Base-by-base conservation (phyloP, 164 flowering plant genomes). In the Nymphaea colorata region DNA sequence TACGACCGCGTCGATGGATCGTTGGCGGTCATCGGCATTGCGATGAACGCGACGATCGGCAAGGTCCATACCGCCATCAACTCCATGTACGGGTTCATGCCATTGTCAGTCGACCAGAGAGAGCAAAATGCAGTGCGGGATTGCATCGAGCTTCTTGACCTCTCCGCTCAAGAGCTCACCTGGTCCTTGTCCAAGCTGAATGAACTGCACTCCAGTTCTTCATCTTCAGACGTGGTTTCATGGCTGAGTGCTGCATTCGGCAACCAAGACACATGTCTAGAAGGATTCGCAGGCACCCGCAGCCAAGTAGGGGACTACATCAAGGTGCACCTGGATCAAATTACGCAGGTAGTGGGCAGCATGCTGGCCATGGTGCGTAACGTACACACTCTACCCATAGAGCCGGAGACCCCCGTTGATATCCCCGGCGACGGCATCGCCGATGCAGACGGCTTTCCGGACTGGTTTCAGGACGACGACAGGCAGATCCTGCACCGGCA, bases 241-340 rank as follows among this genome's bases (percentile, higher is more conserved):
- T 93, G 96, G 97, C 79, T 93, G 3, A 90, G 96, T 64, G 98
- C 97, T 3, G 98, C 97, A 0, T 53, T 93, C 17, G 84, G 96
- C 68, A 93, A 93, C 78, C 97, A 87, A 72, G 98, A 93, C 68
- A 93, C 98, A 0, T 93, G 98, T 76, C 79, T 89, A 5, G 97
- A 93, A 73, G 98, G 96, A 42, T 90, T 93, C 66, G 89, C 87
- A 44, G 94, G 93, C 68, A 88, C 98, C 0, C 79, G 85, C 47
- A 73, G 83, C 3, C 81, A 71, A 3, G 57, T 90, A 3, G 82
- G 79, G 70, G 73, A 69, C 16, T 81, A 77, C 75, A 79, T 93
- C 44, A 74, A 70, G 59, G 96, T 89, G 10, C 84, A 92, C 78
- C 68, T 93, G 47, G 70, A 72, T 41, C 90, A 90, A 78, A 89